Evolutionary conservation across 2,329 filamentous ascomycete species (phyloP).

Genomic region (Phaeophleospora eucalypticola): DNA sequence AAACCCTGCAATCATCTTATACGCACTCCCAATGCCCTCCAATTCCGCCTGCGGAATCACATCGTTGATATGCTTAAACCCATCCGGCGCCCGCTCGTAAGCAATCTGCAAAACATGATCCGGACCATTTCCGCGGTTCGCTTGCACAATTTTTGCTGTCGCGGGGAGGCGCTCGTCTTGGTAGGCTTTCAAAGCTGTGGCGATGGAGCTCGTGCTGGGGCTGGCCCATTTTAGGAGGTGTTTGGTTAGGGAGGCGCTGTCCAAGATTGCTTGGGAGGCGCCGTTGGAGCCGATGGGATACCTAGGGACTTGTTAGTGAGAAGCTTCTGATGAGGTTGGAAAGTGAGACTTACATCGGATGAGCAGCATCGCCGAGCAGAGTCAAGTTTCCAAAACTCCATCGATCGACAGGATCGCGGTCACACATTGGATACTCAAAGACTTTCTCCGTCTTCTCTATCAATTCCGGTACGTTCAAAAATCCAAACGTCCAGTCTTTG

Average conservation of each 20-base stretch:
- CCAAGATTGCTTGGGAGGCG: conserved; percentile 44
- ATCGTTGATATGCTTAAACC: conserved; percentile 39
- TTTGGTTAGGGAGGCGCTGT: conserved; percentile 39
- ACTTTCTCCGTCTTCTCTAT: conserved; percentile 42
- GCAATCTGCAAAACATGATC: conserved; percentile 46
- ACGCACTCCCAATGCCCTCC: conserved; percentile 22
- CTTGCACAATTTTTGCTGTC: conserved; percentile 45
- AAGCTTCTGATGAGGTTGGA: no score
- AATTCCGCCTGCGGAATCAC: conserved; percentile 24
- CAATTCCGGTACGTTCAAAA: conserved; percentile 40
- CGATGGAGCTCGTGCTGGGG: conserved; percentile 24
- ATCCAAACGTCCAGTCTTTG: conserved; percentile 41
- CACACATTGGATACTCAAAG: conserved; percentile 47
- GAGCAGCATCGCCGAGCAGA: conserved; percentile 42
- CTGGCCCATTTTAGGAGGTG: conserved; percentile 31
- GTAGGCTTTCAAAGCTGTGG: conserved; percentile 37
- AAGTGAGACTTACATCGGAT: conserved; percentile 35
- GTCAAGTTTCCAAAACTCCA: conserved; percentile 39
- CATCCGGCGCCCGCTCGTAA: conserved; percentile 42
- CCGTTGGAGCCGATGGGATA: conserved; percentile 45
- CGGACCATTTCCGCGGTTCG: conserved; percentile 45
- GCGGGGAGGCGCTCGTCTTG: conserved; percentile 40
- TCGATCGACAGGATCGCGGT: conserved; percentile 39
- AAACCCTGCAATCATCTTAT: conserved; percentile 44
- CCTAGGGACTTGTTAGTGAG: no score